Evolutionary conservation across 1,139 yeast genomes (phyloP).

Genomic region (Kluyveromyces sp.): DNA sequence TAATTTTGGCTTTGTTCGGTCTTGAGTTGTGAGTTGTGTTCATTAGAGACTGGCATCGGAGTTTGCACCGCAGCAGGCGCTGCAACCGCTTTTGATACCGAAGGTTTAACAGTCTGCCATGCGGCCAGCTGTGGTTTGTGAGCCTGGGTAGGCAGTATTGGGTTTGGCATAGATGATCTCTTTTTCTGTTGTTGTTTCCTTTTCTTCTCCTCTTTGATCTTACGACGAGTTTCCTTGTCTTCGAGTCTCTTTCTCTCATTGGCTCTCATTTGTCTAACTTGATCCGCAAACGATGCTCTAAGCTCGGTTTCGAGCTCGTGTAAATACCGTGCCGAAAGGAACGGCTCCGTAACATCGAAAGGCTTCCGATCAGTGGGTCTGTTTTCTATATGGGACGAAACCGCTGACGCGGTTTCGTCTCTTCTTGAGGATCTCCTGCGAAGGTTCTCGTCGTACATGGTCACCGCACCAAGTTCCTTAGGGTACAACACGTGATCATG

Average conservation of each 20-base stretch:
- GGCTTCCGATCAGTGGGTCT: constrained; percentile 24
- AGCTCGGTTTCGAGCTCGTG: constrained; percentile 20
- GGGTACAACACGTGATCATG: constrained; percentile 15
- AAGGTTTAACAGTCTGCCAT: constrained; percentile 1
- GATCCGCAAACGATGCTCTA: constrained; percentile 22
- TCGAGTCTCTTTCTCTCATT: constrained; percentile 24
- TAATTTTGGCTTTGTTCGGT: not conserved
- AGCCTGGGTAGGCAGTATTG: not conserved
- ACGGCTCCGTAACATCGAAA: constrained; percentile 19
- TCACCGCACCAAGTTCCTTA: constrained; percentile 14
- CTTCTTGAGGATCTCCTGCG: constrained; percentile 25
- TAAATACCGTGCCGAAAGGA: constrained; percentile 26
- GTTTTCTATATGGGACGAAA: constrained; percentile 8
- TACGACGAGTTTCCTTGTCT: constrained; percentile 26
- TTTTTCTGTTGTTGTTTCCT: constrained; percentile 9
- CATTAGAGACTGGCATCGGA: not conserved
- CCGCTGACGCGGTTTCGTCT: constrained; percentile 12
- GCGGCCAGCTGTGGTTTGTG: constrained; percentile 2
- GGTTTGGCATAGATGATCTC: constrained; percentile 6
- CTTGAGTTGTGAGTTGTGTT: not conserved
- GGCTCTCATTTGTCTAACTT: constrained; percentile 20
- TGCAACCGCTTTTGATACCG: not conserved
- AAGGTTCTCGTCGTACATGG: constrained; percentile 14
- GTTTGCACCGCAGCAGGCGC: not conserved
- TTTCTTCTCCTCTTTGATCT: constrained; percentile 19